Evolutionary conservation across 2,329 filamentous ascomycete species (phyloP), one percentile per base, ranked within the genome.

Genomic region (Stachybotrys chlorohalonatus): DNA sequence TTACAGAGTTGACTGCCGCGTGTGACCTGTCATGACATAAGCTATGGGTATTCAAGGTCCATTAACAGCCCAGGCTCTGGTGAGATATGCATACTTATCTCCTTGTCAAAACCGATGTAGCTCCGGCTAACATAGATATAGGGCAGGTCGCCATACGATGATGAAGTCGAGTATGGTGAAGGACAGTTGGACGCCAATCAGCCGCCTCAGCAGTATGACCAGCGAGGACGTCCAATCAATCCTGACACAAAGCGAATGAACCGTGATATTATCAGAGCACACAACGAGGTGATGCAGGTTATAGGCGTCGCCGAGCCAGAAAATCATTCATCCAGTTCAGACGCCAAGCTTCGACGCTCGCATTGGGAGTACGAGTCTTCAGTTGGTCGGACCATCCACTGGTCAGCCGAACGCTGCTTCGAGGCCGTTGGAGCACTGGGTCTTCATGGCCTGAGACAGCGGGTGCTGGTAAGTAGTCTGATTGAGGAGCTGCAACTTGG

Each of bases 241-340:
- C 73, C 73, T 0, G 74, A 77, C 52, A 82, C 79, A 1, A 80
- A 77, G 61, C 70, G 71, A 11, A 75, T 82, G 58, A 83, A 82
- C 58, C 74, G 76, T 51, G 77, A 81, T 55, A 75, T 83, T 36
- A 79, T 84, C 31, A 74, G 81, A 52, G 76, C 81, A 9, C 81
- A 84, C 61, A 84, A 84, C 59, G 81, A 84, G 58, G 81, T 84
- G 4, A 84, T 84, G 81, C 73, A 77, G 16, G 80, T 83, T 9
- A 84, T 84, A 46, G 81, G 81, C 6, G 81, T 84, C 5, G 81
- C 81, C 8, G 81, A 84, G 60, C 78, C 80, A 13, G 81, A 84
- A 53, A 76, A 75, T 52, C 67, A 68, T 7, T 62, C 62, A 5
- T 63, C 68, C 24, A 70, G 72, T 5, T 68, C 70, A 6, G 71